Percentiles rank a stretch among this genome's conserved stretches.
phyloP scores from a whole-genome alignment of 495 filamentous ascomycete genomes.

The Neurospora sp. region DNA sequence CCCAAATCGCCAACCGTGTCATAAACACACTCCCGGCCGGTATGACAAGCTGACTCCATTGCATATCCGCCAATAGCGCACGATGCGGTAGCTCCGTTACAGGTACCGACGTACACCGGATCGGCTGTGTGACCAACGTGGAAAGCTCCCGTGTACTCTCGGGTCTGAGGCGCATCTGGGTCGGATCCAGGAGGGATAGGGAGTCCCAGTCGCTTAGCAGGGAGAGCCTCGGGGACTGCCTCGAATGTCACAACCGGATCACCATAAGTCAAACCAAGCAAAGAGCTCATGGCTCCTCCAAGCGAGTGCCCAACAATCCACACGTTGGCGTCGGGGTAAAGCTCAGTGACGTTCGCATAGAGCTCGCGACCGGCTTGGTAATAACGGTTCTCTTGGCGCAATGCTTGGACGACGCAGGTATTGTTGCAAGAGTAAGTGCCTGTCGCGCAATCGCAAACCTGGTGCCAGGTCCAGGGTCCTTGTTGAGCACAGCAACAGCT shows the following conservation, averaged over 20 bases:
- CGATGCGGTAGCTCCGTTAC: conserved; percentile 75
- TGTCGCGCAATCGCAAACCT: conserved; percentile 85
- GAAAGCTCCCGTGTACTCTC: conserved; percentile 66
- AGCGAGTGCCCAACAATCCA: conserved; percentile 89
- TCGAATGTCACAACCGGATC: conserved; percentile 82
- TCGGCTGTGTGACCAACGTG: conserved; percentile 96
- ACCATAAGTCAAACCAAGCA: conserved; percentile 86
- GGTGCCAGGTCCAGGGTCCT: conserved; percentile 73
- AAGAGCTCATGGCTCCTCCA: conserved; percentile 73
- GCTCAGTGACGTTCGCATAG: conserved; percentile 79
- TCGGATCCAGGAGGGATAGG: conserved; percentile 73
- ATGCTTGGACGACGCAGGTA: conserved; percentile 67
- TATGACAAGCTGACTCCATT: conserved; percentile 83
- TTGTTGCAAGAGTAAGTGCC: conserved; percentile 80
- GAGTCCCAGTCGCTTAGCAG: conserved; percentile 75
- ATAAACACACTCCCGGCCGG: conserved; percentile 77
- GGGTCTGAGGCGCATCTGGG: conserved; percentile 55
- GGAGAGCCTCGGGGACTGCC: conserved; percentile 79
- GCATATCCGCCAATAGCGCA: conserved; percentile 94
- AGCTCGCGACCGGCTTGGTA: conserved; percentile 79
- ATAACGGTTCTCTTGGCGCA: conserved; percentile 77
- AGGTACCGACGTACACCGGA: conserved; percentile 87
- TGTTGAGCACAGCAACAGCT: conserved; percentile 96
- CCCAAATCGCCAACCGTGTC: conserved; percentile 84
- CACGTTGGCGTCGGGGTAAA: conserved; percentile 77